Evolutionary conservation across 352 stramenopile genomes (phyloP).

Genomic region (Phytophthora brassicae): DNA sequence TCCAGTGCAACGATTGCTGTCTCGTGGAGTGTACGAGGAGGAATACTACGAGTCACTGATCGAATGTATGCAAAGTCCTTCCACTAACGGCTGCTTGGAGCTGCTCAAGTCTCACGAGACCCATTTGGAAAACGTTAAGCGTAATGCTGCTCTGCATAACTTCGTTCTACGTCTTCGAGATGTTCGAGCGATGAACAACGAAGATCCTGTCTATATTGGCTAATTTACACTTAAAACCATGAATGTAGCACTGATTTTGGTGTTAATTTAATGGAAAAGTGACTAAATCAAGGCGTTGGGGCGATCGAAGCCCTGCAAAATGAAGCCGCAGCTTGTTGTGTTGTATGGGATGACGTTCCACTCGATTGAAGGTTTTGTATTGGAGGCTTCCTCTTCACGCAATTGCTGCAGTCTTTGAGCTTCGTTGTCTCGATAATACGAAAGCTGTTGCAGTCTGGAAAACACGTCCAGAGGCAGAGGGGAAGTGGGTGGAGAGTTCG

Average conservation of each 20-base stretch:
- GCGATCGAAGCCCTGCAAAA: slow-evolving; percentile 48
- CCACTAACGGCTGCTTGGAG: slow-evolving; percentile 53
- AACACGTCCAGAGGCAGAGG: slow-evolving; percentile 31
- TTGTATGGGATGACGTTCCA: slow-evolving; percentile 49
- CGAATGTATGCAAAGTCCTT: slow-evolving; percentile 64
- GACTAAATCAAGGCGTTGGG: slow-evolving; percentile 16
- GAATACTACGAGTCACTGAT: slow-evolving; percentile 73
- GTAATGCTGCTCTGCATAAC: slow-evolving; percentile 45
- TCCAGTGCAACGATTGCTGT: slow-evolving; percentile 71
- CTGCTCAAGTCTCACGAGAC: slow-evolving; percentile 69
- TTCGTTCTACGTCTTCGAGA: slow-evolving; percentile 56
- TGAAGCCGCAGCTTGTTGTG: slow-evolving; percentile 36
- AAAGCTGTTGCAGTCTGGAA: slow-evolving; percentile 34
- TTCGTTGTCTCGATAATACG: slow-evolving; percentile 19
- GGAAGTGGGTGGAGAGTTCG: slow-evolving; percentile 1
- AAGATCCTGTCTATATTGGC: slow-evolving; percentile 34
- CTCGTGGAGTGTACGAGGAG: slow-evolving; percentile 73
- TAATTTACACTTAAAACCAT: slow-evolving; percentile 12
- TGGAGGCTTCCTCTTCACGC: slow-evolving; percentile 7
- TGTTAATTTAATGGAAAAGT: neutral
- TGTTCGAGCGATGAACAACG: slow-evolving; percentile 45
- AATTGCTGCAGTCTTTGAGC: slow-evolving; percentile 4
- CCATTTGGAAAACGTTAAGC: slow-evolving; percentile 51
- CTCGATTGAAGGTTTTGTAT: slow-evolving; percentile 4
- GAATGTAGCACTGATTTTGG: neutral